Evolutionary conservation across 2,329 filamentous ascomycete genomes (phyloP).

Genomic region (Talaromyces verruculosus): DNA sequence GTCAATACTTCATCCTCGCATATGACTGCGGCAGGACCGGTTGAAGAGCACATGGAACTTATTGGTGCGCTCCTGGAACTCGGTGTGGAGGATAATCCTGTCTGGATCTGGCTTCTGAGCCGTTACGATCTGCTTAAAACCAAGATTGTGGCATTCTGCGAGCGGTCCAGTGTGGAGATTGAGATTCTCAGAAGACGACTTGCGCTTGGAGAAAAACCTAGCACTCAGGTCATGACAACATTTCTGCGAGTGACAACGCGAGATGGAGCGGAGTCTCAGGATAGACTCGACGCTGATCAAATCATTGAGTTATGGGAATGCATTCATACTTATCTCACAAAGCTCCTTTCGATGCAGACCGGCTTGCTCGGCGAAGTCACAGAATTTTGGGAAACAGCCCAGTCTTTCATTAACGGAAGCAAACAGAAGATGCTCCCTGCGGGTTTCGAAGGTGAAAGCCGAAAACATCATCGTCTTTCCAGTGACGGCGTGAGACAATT

Average conservation of each 20-base stretch:
- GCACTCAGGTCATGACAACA: conserved; percentile 65
- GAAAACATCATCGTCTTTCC: conserved; percentile 76
- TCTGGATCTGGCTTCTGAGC: conserved; percentile 92
- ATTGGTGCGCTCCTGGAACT: conserved; percentile 88
- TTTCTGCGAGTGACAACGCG: conserved; percentile 74
- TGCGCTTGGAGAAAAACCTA: conserved; percentile 70
- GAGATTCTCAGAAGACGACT: conserved; percentile 84
- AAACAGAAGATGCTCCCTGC: conserved; percentile 76
- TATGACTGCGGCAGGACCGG: conserved; percentile 53
- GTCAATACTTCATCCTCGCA: conserved; percentile 59
- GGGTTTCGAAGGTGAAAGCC: conserved; percentile 79
- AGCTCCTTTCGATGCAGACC: conserved; percentile 69
- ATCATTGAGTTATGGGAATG: conserved; percentile 93
- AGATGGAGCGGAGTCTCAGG: conserved; percentile 61
- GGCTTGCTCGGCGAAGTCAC: conserved; percentile 86
- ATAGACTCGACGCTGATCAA: conserved; percentile 72
- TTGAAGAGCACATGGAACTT: conserved; percentile 87
- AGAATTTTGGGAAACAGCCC: conserved; percentile 90
- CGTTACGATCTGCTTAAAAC: conserved; percentile 85
- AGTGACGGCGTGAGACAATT: conserved; percentile 68
- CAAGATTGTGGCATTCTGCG: conserved; percentile 75
- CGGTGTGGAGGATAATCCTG: conserved; percentile 91
- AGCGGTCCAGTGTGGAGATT: conserved; percentile 87
- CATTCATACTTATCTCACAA: conserved; percentile 70
- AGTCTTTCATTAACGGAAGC: conserved; percentile 84